Conservation (phyloP, 164 flowering plant species). For the Stephania japonica region DNA sequence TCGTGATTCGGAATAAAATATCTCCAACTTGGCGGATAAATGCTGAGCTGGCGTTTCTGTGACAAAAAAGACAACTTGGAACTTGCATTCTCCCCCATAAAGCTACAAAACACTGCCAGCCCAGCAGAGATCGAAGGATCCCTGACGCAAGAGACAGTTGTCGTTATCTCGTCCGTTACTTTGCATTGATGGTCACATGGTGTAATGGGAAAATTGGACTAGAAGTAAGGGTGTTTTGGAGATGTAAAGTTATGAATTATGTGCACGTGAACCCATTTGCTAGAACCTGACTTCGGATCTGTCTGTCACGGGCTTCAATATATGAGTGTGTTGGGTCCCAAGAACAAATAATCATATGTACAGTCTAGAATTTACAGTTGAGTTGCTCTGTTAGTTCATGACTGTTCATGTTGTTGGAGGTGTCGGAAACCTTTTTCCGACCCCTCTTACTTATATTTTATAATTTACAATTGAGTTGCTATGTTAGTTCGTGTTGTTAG, state of each 20-base stretch:
- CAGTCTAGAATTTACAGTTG: no score
- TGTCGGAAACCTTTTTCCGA: no score
- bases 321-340: neutral
- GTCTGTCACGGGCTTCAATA: constrained; percentile 6
- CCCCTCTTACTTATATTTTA: no score
- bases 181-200: neutral
- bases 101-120: neutral
- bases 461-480: no score
- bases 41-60: neutral
- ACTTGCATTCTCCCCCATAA: neutral
- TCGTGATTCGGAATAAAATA: neutral
- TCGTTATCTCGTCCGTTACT: neutral
- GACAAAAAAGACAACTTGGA: neutral
- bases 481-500: no score
- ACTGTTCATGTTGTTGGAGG: no score
- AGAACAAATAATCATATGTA: no score
- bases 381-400: no score
- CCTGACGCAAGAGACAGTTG: neutral
- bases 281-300: neutral
- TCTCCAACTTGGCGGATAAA: neutral
- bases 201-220: neutral
- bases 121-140: constrained; percentile 5
- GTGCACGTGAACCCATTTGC: neutral
- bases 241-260: neutral
- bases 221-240: neutral